Percentiles rank a stretch among this genome's conserved stretches.
phyloP scores from a whole-genome alignment of 257 asterid genomes.

The Przewalskia tangutica region DNA sequence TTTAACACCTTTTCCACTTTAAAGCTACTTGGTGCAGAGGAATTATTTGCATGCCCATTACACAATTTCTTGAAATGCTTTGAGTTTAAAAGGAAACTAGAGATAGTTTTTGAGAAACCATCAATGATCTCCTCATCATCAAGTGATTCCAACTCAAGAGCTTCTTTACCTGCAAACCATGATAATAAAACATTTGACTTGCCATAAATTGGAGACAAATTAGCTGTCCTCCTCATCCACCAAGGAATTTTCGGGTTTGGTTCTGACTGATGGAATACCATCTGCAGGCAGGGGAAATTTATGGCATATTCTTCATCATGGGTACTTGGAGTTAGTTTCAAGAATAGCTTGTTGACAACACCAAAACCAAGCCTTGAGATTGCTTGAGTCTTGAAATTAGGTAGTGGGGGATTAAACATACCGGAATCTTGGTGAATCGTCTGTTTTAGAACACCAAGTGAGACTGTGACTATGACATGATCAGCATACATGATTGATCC shows the following conservation, averaged over 20 bases:
- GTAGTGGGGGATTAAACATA: constrained; percentile 57
- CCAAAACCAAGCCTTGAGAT: constrained; percentile 73
- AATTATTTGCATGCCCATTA: constrained; percentile 3
- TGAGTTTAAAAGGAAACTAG: constrained; percentile 29
- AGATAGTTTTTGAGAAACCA: constrained; percentile 52
- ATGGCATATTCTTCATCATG: background rate
- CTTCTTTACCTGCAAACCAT: constrained; percentile 85
- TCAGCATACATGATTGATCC: constrained; percentile 55
- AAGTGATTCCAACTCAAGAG: constrained; percentile 54
- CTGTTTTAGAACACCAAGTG: constrained; percentile 61
- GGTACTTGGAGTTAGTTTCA: constrained; percentile 18
- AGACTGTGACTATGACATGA: constrained; percentile 71
- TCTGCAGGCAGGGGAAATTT: constrained; percentile 49
- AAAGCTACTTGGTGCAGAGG: background rate
- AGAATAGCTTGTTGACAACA: constrained; percentile 68
- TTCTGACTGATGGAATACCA: constrained; percentile 52
- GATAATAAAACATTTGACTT: constrained; percentile 44
- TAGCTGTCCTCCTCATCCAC: constrained; percentile 65
- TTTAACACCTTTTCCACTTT: constrained; percentile 43
- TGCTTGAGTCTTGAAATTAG: constrained; percentile 40
- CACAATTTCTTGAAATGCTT: background rate
- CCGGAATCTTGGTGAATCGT: constrained; percentile 33
- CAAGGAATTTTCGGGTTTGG: constrained; percentile 42
- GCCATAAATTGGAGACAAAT: constrained; percentile 44
- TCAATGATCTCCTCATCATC: constrained; percentile 42